phyloP scores from a whole-genome alignment of 305 asterid species.

The Solanum chacoense region DNA sequence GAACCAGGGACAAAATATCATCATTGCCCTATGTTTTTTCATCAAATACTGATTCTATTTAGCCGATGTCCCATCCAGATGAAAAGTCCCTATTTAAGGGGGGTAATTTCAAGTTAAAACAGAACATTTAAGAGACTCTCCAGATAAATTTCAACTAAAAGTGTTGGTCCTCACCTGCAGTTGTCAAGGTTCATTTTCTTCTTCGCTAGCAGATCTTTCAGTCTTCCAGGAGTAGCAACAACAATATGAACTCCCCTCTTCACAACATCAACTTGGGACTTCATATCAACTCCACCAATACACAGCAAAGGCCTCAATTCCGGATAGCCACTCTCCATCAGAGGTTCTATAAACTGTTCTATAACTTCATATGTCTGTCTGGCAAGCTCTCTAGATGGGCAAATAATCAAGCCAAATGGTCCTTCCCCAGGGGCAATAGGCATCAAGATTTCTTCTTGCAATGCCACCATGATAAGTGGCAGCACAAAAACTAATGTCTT shows the following conservation, averaged over 20 bases:
- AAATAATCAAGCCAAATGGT: conserved; percentile 67
- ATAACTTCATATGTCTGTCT: conserved; percentile 78
- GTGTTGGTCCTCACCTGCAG: conserved; percentile 39
- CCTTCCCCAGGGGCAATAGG: conserved; percentile 79
- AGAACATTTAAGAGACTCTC: neutral
- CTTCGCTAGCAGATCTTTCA: conserved; percentile 82
- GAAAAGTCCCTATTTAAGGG: neutral
- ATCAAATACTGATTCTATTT: neutral
- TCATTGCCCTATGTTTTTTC: neutral
- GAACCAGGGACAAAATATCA: neutral
- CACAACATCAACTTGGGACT: conserved; percentile 67
- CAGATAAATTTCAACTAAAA: neutral
- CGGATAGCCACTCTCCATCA: conserved; percentile 63
- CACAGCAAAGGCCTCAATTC: conserved; percentile 74
- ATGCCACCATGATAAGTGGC: conserved; percentile 68
- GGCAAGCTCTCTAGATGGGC: conserved; percentile 87
- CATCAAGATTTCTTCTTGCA: conserved; percentile 76
- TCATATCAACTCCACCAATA: conserved; percentile 87
- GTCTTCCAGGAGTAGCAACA: conserved; percentile 90
- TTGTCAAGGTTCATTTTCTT: conserved; percentile 81
- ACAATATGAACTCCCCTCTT: conserved; percentile 81
- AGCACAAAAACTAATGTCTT: conserved; percentile 69
- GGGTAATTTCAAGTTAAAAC: neutral
- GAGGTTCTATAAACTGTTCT: conserved; percentile 53
- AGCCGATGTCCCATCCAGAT: neutral